These are phyloP conservation scores for Peterozyma xylosa DNA, from an alignment of 805 yeast species.

Conservation along the genomic window DNA sequence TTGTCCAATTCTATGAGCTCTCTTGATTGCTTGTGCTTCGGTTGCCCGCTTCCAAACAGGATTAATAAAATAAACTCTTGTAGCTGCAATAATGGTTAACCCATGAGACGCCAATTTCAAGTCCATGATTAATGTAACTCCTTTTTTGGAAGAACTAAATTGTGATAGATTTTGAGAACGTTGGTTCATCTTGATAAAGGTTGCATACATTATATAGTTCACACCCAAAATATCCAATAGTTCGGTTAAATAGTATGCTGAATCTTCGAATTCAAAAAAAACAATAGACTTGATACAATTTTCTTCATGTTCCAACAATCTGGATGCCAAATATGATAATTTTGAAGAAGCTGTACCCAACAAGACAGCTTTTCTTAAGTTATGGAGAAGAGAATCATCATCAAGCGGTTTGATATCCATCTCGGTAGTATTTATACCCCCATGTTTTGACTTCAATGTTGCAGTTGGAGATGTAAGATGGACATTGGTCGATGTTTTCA, in stretches of 20 bases:
- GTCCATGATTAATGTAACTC: conserved; percentile 56
- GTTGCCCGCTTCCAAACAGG: conserved; percentile 66
- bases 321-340: conserved; percentile 49
- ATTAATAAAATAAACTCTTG: conserved; percentile 60
- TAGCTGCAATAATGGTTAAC: conserved; percentile 58
- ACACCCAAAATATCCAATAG: conserved; percentile 55
- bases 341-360: conserved; percentile 63
- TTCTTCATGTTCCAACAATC: conserved; percentile 44
- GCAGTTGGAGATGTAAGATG: conserved; percentile 6
- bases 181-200: conserved; percentile 42
- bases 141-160: conserved; percentile 35
- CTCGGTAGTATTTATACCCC: conserved; percentile 14
- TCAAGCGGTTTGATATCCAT: conserved; percentile 10
- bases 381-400: conserved; percentile 17
- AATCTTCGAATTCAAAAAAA: conserved; percentile 65
- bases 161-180: conserved; percentile 45
- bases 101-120: conserved; percentile 64
- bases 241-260: conserved; percentile 62
- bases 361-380: conserved; percentile 27
- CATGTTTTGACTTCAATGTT: conserved; percentile 13
- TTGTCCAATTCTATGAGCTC: conserved; percentile 76
- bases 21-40: conserved; percentile 71
- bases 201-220: conserved; percentile 55
- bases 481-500: conserved; percentile 3
- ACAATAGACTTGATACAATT: conserved; percentile 46